Base-by-base conservation (phyloP, 208 protist genomes). In the Kentomonas sorsogonicus region DNA sequence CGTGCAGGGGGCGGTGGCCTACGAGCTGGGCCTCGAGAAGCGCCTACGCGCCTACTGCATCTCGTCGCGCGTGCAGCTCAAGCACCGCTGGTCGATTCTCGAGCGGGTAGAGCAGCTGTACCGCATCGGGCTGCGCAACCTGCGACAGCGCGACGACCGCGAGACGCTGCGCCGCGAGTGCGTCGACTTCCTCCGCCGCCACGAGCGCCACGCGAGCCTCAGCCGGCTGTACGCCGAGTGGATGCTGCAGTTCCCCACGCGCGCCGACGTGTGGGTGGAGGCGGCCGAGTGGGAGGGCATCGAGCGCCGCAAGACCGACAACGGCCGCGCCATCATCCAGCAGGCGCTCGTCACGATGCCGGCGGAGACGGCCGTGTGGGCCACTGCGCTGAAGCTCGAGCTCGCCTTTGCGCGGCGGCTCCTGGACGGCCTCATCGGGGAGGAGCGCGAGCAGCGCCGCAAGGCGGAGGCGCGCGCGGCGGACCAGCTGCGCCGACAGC, bases 101-200 rank as follows among this genome's bases (percentile, higher is more conserved):
- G 81, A 91, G 54, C 83, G 88, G 45, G 77, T 92, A 16, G 84
- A 94, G 64, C 59, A 63, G 60, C 82, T 94, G 34, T 94, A 92
- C 64, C 72, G 66, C 20, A 87, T 94, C 48, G 84, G 84, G 15
- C 46, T 92, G 22, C 88, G 86, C 58, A 74, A 92, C 53, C 58
- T 94, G 5, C 74, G 70, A 13, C 71, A 77, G 27, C 50, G 52
- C 29, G 53, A 61, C 3, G 82, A 91, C 51, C 69, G 64, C 45
- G 80, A 92, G 50, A 20, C 63, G 18, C 40, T 91, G 23, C 74
- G 80, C 31, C 43, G 69, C 9, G 83, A 93, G 43, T 86, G 59
- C 53, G 67, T 75, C n/a, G 43, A 53, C 7, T 89, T 93, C 53
- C 44, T 94, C 43, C 79, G 36, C 36, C 46, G 46, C 11, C 46